Conservation (phyloP, 495 filamentous ascomycete species). For the Melanomma pulvis-pyrius region DNA sequence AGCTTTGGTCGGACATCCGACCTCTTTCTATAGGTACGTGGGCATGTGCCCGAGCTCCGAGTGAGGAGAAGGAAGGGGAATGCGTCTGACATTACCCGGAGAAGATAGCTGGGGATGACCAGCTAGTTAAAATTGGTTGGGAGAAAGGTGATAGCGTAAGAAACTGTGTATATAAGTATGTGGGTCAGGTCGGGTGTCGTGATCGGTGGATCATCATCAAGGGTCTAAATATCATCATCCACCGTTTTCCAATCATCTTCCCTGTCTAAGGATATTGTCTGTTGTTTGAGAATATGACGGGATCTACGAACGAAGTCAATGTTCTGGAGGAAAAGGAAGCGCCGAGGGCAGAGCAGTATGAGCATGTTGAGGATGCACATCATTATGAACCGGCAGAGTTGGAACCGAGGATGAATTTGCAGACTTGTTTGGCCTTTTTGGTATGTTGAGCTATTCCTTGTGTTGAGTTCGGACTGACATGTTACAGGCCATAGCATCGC, state of each 20-base stretch:
- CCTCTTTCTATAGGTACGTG: neutral
- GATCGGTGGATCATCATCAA: no score
- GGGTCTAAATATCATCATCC: neutral
- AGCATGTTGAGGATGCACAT: constrained; percentile 5
- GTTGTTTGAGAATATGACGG: neutral
- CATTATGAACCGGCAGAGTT: constrained; percentile 8
- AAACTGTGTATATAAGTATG: neutral
- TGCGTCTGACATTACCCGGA: neutral
- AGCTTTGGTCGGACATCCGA: neutral
- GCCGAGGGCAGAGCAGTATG: neutral
- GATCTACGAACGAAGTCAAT: neutral
- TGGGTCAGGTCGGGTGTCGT: neutral
- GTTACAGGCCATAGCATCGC: constrained; percentile 15
- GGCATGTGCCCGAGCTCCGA: no score
- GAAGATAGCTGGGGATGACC: neutral
- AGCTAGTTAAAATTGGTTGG: no score
- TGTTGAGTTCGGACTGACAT: neutral
- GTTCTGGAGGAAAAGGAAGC: constrained; percentile 7
- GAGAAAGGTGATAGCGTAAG: neutral
- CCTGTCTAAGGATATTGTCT: neutral
- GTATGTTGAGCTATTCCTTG: neutral
- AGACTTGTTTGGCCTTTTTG: constrained; percentile 20
- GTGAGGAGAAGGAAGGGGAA: neutral
- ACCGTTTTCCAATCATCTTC: neutral
- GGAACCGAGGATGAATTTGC: constrained; percentile 21